Base-by-base conservation (phyloP, 75 land plant genomes). In the Larix kaempferi region DNA sequence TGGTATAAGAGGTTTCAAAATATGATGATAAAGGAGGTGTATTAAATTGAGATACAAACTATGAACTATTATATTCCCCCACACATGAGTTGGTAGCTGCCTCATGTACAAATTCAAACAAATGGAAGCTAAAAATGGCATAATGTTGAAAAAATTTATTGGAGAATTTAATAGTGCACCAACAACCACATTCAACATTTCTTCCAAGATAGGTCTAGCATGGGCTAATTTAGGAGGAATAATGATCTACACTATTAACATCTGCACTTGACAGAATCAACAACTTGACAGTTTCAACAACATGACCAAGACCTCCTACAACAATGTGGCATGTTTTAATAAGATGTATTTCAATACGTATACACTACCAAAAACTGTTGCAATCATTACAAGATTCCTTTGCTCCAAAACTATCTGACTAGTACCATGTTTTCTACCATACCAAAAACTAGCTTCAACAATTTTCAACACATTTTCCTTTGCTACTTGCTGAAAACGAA, bases 301-400 rank as follows among this genome's bases (percentile, higher is more conserved):
- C n/a, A n/a, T n/a, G n/a, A n/a, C n/a, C n/a, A n/a, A n/a, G n/a
- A n/a, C n/a, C n/a, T n/a, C n/a, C n/a, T n/a, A n/a, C n/a, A n/a
- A n/a, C n/a, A n/a, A n/a, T n/a, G n/a, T n/a, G n/a, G n/a, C n/a
- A n/a, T n/a, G n/a, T n/a, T n/a, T n/a, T n/a, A n/a, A n/a, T n/a
- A 35, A 35, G 37, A 88, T 83, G 78, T 81, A 90, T n/a, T 75
- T 73, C 39, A 92, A 15, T 4, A 92, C 90, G 33, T 87, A 74
- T 37, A 73, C 2, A 80, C 91, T 90, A 6, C 94, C 94, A 69
- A 73, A 92, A 61, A 86, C 59, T 59, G 91, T 85, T 23, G 93
- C 92, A 74, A 90, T 87, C 91, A 86, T 86, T n/a, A 86, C 80
- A 10, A 92, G 94, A 8, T 90, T 90, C 26, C 94, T 82, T 74